A percentile compares a stretch with the other conserved stretches of the same genome.
These are phyloP conservation scores for Pharnaceum exiguum DNA, from an alignment of 148 eudicot genomes.

Conservation along the genomic window DNA sequence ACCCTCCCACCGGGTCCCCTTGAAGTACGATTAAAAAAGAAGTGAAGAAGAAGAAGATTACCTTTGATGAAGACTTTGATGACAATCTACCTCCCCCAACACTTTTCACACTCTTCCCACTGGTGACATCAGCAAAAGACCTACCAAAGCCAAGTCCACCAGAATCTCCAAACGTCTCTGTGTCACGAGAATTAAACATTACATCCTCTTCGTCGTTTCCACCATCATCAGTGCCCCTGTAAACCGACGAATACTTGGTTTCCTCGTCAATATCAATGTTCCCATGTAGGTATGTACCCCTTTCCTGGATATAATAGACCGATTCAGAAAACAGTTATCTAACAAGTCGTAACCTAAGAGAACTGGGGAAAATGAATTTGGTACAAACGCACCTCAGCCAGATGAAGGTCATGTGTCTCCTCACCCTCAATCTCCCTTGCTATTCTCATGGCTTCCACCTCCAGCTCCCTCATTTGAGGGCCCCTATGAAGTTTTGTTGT, in stretches of 20 bases:
- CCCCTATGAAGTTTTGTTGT: constrained; percentile 96
- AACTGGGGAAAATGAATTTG: constrained; percentile 2
- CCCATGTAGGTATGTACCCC: constrained; percentile 60
- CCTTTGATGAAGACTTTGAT: constrained; percentile 43
- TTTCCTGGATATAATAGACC: constrained; percentile 45
- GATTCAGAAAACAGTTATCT: background rate
- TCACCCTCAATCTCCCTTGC: constrained; percentile 98
- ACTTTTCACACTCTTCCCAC: constrained; percentile 52
- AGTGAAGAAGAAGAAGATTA: constrained; percentile 13
- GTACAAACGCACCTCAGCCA: constrained; percentile 71
- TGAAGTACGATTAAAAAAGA: background rate
- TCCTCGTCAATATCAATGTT: constrained; percentile 80
- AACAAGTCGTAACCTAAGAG: background rate
- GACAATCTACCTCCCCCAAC: constrained; percentile 39
- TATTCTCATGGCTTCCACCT: constrained; percentile 74
- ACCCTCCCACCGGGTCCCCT: no score
- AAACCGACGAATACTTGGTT: constrained; percentile 85
- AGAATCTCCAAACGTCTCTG: constrained; percentile 76
- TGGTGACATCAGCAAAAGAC: constrained; percentile 48
- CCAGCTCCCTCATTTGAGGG: constrained; percentile 78
- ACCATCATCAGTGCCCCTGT: constrained; percentile 76
- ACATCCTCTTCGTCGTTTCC: constrained; percentile 74
- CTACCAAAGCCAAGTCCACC: constrained; percentile 39
- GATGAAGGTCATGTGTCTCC: constrained; percentile 84
- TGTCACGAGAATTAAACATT: constrained; percentile 51